Percentiles rank a stretch among this genome's conserved stretches.
Evolutionary conservation across 257 asterid species (phyloP).

Genomic region (Jacaranda copaia): DNA sequence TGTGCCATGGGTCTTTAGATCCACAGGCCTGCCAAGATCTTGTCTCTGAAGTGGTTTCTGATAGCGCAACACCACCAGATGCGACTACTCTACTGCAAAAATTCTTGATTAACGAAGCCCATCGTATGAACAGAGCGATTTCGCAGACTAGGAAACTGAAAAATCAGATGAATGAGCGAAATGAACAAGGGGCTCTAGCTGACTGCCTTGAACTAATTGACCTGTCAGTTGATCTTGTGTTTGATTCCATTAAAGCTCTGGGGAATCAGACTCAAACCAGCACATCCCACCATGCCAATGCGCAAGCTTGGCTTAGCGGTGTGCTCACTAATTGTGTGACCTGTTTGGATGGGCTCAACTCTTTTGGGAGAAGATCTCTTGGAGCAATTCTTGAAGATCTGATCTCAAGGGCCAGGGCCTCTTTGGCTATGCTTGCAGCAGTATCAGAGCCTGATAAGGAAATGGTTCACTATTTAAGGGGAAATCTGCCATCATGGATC

Average conservation of each 20-base stretch:
- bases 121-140: conserved; percentile 32
- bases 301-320: conserved; percentile 59
- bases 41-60: conserved; percentile 36
- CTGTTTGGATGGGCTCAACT: conserved; percentile 53
- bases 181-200: conserved; percentile 40
- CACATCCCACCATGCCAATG: conserved; percentile 29
- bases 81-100: conserved; percentile 22
- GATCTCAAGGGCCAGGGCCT: conserved; percentile 47
- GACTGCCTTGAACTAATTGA: conserved; percentile 61
- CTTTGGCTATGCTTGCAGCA: conserved; percentile 48
- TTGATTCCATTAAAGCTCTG: conserved; percentile 42
- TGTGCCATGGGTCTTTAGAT: conserved; percentile 46
- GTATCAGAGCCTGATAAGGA: conserved; percentile 2
- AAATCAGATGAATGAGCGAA: conserved; percentile 35
- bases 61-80: conserved; percentile 4
- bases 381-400: conserved; percentile 35
- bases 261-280: not conserved
- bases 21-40: conserved; percentile 41
- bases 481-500: conserved; percentile 54
- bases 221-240: conserved; percentile 49
- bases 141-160: conserved; percentile 4
- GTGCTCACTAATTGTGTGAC: conserved; percentile 61
- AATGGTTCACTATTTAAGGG: not conserved
- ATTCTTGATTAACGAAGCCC: conserved; percentile 41
- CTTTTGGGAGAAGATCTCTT: not conserved